Evolutionary conservation across 148 eudicot species (phyloP), one percentile per base, ranked within the genome.

Genomic region (Nepenthes gracilis): DNA sequence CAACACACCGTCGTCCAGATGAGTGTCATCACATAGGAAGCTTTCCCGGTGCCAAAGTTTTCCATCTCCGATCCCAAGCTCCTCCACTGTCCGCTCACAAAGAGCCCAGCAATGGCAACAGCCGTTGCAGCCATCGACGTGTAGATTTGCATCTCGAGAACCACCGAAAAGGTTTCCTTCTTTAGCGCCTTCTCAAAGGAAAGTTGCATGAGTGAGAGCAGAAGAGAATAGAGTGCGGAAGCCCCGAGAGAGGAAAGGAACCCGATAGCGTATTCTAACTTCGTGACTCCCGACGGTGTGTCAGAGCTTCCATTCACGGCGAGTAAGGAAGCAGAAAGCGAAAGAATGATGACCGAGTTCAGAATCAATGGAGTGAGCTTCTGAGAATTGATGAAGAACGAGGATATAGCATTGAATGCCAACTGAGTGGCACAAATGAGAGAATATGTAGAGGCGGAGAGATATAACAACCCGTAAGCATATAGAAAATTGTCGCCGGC

Each of bases 151-250:
- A 92, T 80, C 69, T 92, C 97, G 58, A 92, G 61, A 43, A 92
- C 96, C 50, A 83, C 88, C 0, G 77, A 53, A 58, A 88, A 87
- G 0, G 94, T 85, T 67, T 82, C 85, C 54, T 76, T 88, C 61
- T 85, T 88, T 40, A 83, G 37, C 23, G 78, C 77, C 57, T 83
- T 92, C 56, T 85, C 74, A 64, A 92, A 92, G 1, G 86, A 63
- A 37, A 85, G 79, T 67, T 92, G 97, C 85, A 85, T 92, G n/a
- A 92, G 75, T 35, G 97, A 92, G 52, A 92, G 85, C 58, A 92
- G 12, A 10, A 92, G 82, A 2, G 96, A 68, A 69, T 88, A 88
- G 12, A 92, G 64, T 61, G 86, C 93, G 4, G 96, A 88, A 57
- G 96, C 97, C 38, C 77, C 85, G 33, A 88, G 67, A 1, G 90